Evolutionary conservation across 805 yeast species (phyloP).

Genomic region (Saturnispora mendoncae): DNA sequence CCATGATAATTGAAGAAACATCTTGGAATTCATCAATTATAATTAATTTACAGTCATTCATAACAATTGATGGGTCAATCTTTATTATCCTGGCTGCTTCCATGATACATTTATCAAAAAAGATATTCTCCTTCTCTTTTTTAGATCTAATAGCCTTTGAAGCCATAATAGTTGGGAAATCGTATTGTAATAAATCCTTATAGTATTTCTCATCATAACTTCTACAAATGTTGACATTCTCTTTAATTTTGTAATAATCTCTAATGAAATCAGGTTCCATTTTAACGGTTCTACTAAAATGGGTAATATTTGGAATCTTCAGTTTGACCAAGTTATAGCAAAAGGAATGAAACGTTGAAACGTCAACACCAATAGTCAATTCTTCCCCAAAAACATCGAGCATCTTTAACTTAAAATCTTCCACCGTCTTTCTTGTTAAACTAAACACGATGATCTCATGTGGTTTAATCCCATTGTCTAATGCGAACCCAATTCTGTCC

Average conservation of each 20-base stretch:
- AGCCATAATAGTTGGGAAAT: slow-evolving; percentile 4
- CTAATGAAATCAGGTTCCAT: slow-evolving; percentile 4
- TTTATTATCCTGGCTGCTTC: slow-evolving; percentile 11
- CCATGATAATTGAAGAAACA: slow-evolving; percentile 42
- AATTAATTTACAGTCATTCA: slow-evolving; percentile 7
- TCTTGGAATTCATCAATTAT: slow-evolving; percentile 74
- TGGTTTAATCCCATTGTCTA: slow-evolving; percentile 34
- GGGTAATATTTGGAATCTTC: slow-evolving; percentile 12
- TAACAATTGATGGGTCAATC: not conserved
- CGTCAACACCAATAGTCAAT: slow-evolving; percentile 29
- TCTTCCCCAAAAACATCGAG: slow-evolving; percentile 27
- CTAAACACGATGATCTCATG: slow-evolving; percentile 52
- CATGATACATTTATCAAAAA: slow-evolving; percentile 12
- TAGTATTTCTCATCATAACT: not conserved
- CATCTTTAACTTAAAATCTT: slow-evolving; percentile 32
- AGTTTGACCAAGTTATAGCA: slow-evolving; percentile 42
- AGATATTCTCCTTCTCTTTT: slow-evolving; percentile 3
- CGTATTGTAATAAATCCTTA: not conserved
- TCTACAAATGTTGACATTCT: not conserved
- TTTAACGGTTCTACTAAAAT: not conserved
- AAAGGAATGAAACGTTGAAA: slow-evolving; percentile 58
- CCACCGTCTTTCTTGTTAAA: slow-evolving; percentile 63
- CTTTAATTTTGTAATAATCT: not conserved
- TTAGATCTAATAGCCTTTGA: slow-evolving; percentile 7
- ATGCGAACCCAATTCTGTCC: slow-evolving; percentile 40